Evolutionary conservation across 2,329 filamentous ascomycete genomes (phyloP).

Genomic region (Cercospora beticola): DNA sequence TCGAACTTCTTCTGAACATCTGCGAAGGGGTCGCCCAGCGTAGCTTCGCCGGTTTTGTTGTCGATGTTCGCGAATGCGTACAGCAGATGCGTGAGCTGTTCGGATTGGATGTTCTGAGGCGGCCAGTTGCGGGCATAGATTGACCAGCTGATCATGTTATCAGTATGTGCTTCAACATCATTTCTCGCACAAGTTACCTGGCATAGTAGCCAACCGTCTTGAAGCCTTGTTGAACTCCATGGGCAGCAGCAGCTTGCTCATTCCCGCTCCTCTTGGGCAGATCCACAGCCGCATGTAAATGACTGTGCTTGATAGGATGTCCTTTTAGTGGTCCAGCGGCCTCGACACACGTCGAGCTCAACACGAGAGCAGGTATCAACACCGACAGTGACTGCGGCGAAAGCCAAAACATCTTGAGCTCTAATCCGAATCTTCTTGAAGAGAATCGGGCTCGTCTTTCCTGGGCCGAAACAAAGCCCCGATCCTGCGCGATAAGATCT

Average conservation of each 20-base stretch:
- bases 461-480: neutral
- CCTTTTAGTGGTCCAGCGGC: constrained; percentile 5
- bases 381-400: neutral
- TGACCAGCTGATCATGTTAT: constrained; percentile 26
- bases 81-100: constrained; percentile 81
- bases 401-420: neutral
- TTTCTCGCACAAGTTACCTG: constrained; percentile 45
- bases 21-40: constrained; percentile 65
- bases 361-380: neutral
- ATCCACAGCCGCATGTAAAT: constrained; percentile 16
- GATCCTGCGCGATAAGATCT: neutral
- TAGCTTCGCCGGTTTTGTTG: constrained; percentile 74
- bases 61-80: constrained; percentile 88
- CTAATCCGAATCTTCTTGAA: neutral
- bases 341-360: constrained; percentile 6
- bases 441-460: neutral
- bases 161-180: constrained; percentile 1
- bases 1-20: constrained; percentile 68
- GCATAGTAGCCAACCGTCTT: constrained; percentile 71
- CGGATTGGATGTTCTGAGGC: constrained; percentile 74
- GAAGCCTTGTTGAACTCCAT: constrained; percentile 47
- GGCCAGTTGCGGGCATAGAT: constrained; percentile 75
- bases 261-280: neutral
- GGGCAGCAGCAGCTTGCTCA: constrained; percentile 10
- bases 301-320: constrained; percentile 16